Evolutionary conservation across 23 red algal species (phyloP).

Genomic region (Agarophyton chilense): DNA sequence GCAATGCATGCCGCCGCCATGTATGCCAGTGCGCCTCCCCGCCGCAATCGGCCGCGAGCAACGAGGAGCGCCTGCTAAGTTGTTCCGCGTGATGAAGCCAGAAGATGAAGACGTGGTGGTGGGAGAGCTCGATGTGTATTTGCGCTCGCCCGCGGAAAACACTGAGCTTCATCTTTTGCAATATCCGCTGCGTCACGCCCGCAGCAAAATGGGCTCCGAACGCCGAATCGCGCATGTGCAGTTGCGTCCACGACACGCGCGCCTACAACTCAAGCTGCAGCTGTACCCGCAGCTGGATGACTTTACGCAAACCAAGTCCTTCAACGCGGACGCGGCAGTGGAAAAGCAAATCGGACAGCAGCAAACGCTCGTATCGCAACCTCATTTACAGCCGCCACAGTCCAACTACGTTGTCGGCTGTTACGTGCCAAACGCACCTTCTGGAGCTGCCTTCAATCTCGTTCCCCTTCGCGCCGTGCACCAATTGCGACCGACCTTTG

Average conservation of each 20-base stretch:
- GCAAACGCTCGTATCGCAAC: constrained; percentile 30
- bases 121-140: constrained; percentile 44
- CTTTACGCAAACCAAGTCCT: not conserved
- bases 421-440: not conserved
- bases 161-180: constrained; percentile 47
- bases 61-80: not conserved
- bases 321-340: not conserved
- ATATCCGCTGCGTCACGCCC: constrained; percentile 48
- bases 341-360: constrained; percentile 45
- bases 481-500: constrained; percentile 37
- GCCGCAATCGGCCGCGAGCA: too few species aligned
- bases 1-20: too few species aligned
- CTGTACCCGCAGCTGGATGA: constrained; percentile 10
- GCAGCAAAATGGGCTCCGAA: constrained; percentile 27
- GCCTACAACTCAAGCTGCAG: constrained; percentile 21
- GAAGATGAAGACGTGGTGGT: constrained; percentile 45
- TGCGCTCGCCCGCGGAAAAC: not conserved
- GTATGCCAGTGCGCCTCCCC: too few species aligned
- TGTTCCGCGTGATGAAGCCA: not conserved
- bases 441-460: constrained; percentile 2
- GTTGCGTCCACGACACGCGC: constrained; percentile 43
- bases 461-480: constrained; percentile 39
- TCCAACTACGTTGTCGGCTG: constrained; percentile 33
- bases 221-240: constrained; percentile 18
- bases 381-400: not conserved